Evolutionary conservation across 2,329 filamentous ascomycete genomes (phyloP).

Genomic region (Balansia obtecta): DNA sequence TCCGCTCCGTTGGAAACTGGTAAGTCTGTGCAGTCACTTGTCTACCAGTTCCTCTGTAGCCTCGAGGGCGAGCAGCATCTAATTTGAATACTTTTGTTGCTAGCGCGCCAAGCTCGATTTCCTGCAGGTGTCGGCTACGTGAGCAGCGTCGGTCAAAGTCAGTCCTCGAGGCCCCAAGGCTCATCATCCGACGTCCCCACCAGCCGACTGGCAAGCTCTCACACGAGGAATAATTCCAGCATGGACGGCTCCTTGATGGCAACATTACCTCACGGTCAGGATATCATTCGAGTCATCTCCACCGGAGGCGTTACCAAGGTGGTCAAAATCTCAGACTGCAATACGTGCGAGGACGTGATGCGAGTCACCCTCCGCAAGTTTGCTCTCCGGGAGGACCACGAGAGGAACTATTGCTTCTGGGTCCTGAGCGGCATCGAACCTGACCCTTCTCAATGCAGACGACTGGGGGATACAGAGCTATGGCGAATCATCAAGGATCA

Average conservation of each 20-base stretch:
- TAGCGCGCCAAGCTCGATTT: constrained; percentile 42
- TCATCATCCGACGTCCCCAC: constrained; percentile 45
- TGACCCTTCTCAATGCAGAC: constrained; percentile 67
- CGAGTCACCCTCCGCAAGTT: constrained; percentile 81
- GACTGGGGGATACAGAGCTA: constrained; percentile 75
- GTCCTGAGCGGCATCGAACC: constrained; percentile 77
- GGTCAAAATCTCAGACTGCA: constrained; percentile 84
- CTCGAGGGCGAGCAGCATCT: not conserved
- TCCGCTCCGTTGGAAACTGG: constrained; percentile 28
- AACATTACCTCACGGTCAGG: constrained; percentile 71
- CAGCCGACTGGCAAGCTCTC: constrained; percentile 49
- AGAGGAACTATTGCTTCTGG: constrained; percentile 95
- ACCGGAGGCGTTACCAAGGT: constrained; percentile 87
- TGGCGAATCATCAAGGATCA: constrained; percentile 84
- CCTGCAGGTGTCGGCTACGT: constrained; percentile 36
- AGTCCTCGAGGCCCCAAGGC: constrained; percentile 2
- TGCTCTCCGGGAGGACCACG: constrained; percentile 75
- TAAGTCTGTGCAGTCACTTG: constrained; percentile 29
- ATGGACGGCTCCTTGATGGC: constrained; percentile 80
- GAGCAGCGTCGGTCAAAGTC: constrained; percentile 35
- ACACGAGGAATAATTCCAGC: constrained; percentile 71
- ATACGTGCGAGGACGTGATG: constrained; percentile 85
- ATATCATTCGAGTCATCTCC: constrained; percentile 86
- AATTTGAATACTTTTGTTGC: constrained; percentile 31
- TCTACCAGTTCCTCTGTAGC: too few species aligned